Conservation (phyloP, 768 basidiomycete species). For the Termitomyces sp. region DNA sequence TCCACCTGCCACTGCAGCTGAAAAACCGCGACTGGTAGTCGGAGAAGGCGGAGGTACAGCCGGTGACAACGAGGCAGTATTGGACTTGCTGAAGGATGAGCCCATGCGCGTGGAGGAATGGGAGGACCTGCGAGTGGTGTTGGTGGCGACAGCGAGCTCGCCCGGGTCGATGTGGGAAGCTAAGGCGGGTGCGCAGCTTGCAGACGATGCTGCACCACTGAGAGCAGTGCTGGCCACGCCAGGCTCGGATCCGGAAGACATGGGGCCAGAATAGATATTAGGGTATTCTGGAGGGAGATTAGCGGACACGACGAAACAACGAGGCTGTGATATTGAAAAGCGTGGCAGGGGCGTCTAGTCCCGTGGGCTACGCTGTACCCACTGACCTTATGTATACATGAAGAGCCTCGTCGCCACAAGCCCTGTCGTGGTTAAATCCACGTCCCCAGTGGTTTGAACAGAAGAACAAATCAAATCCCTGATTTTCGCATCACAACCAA, state of each 20-base stretch:
- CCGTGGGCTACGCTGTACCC: not conserved
- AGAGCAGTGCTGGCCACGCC: constrained; percentile 12
- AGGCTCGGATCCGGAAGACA: constrained; percentile 17
- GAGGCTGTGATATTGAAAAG: constrained; percentile 13
- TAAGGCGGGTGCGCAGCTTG: constrained; percentile 23
- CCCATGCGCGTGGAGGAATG: constrained; percentile 28
- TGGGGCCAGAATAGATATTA: constrained; percentile 17
- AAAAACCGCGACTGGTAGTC: constrained; percentile 23
- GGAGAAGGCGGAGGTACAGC: constrained; percentile 16
- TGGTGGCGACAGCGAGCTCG: constrained; percentile 7
- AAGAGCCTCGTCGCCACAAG: constrained; percentile 1
- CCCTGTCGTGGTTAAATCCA: constrained; percentile 1
- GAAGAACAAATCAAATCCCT: not conserved
- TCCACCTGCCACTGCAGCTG: constrained; percentile 37
- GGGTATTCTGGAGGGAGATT: constrained; percentile 17
- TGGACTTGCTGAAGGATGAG: constrained; percentile 25
- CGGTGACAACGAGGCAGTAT: constrained; percentile 15
- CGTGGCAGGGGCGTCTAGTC: constrained; percentile 1
- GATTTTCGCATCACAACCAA: constrained; percentile 11
- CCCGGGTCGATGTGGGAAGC: constrained; percentile 31
- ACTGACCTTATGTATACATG: constrained; percentile 12
- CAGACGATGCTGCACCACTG: constrained; percentile 25
- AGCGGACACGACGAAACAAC: constrained; percentile 14
- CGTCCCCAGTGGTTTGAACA: not conserved
- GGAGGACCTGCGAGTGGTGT: constrained; percentile 14